Conservation (phyloP, 371 early-diverging fungal species). For the Paramicrosporidium saccamoebae region DNA sequence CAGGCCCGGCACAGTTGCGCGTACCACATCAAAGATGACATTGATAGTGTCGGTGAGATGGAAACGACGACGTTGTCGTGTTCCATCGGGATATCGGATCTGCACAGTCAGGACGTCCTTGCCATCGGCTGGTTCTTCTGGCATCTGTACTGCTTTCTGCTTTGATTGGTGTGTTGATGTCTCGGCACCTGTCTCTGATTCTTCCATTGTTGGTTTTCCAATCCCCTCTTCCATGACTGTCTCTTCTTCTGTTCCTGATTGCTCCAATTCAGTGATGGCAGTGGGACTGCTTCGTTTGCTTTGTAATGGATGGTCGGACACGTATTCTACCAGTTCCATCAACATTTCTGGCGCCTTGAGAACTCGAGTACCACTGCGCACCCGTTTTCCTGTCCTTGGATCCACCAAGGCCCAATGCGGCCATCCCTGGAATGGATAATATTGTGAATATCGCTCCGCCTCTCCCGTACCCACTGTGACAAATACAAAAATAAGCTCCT, state of each 20-base stretch:
- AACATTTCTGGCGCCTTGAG: slow-evolving; percentile 16
- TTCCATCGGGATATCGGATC: slow-evolving; percentile 24
- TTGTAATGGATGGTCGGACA: slow-evolving; percentile 6
- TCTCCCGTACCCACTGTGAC: slow-evolving; percentile 20
- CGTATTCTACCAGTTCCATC: slow-evolving; percentile 19
- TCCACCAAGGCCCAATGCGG: slow-evolving; percentile 69
- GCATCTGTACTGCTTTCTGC: slow-evolving; percentile 1
- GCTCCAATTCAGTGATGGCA: slow-evolving; percentile 3
- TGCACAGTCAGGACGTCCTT: slow-evolving; percentile 11
- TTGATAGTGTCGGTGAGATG: slow-evolving; percentile 19
- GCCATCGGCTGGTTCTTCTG: slow-evolving; percentile 1
- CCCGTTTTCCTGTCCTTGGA: slow-evolving; percentile 37
- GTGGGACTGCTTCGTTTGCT: slow-evolving; percentile 1
- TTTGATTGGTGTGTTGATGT: slow-evolving; percentile 1
- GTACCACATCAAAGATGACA: slow-evolving; percentile 24
- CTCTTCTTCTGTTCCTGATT: slow-evolving; percentile 4
- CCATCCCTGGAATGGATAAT: slow-evolving; percentile 23
- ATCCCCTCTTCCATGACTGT: slow-evolving; percentile 5
- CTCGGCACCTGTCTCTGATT: too few species aligned
- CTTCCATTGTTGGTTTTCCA: too few species aligned
- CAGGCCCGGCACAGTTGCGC: slow-evolving; percentile 19
- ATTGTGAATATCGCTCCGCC: slow-evolving; percentile 24
- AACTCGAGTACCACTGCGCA: slow-evolving; percentile 2
- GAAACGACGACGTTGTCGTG: slow-evolving; percentile 19
- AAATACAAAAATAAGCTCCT: slow-evolving; percentile 53